Evolutionary conservation across 179 eudicot species (phyloP), one percentile per base, ranked within the genome.

Genomic region (Spergularia azorica): DNA sequence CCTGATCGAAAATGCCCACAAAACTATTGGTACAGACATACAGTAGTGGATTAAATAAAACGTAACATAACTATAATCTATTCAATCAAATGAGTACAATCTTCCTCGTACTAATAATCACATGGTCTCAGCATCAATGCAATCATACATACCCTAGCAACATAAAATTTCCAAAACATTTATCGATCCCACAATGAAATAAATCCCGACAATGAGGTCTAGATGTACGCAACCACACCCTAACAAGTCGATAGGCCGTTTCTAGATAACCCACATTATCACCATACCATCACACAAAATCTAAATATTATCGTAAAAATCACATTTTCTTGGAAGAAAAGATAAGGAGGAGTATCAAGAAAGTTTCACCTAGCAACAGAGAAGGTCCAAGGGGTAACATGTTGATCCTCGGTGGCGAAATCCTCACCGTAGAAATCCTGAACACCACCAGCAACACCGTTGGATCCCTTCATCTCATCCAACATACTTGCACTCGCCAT

Each of bases 381-480:
- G 57, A 88, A 57, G 41, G 91, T 78, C 97, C 97, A 93, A 73
- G 97, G 96, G 39, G 96, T 93, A 54, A 93, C 79, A 72, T 78
- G 84, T 68, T 89, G 94, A 79, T 90, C 91, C 81, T 88, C 88
- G 21, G 90, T 86, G 86, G 96, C 96, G 50, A 75, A 85, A 88
- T 91, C 96, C 82, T 91, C 92, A 48, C 96, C 95, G 72, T 90
- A 89, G 6, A 89, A 84, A 63, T 91, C 95, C 61, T 73, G 77
- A 63, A 84, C 93, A 26, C 97, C 95, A 0, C 93, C 95, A 6
- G 79, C 83, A 8, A 77, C 87, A 58, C 86, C 85, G 63, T 77
- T 76, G 16, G 84, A 77, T 84, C 78, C 80, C 12, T 41, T 79
- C 41, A 75, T 54, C 69, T 83, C 86, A 69, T 80, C 79, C 82